These are phyloP conservation scores for Penicillium sp. DNA, from an alignment of 2,329 filamentous ascomycete species.

Conservation along the genomic window DNA sequence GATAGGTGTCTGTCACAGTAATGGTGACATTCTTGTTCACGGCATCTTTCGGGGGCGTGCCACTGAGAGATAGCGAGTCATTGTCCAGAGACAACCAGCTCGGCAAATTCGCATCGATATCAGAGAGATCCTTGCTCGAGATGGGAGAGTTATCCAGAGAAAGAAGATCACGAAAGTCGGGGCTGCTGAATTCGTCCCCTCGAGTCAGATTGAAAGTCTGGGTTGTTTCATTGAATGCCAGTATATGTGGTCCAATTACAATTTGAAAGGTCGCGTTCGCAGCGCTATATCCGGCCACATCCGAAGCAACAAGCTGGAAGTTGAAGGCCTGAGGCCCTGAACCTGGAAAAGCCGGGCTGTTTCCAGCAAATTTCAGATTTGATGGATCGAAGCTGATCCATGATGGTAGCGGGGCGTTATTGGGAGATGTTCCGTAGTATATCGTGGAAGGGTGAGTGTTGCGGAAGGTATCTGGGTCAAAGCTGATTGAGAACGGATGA, in stretches of 20 bases:
- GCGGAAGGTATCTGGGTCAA: slow-evolving; percentile 68
- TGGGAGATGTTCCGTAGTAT: slow-evolving; percentile 73
- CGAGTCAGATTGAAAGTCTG: slow-evolving; percentile 58
- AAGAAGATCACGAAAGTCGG: slow-evolving; percentile 52
- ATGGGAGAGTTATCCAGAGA: slow-evolving; percentile 58
- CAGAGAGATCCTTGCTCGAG: slow-evolving; percentile 50
- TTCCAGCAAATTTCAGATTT: slow-evolving; percentile 66
- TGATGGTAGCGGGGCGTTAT: slow-evolving; percentile 79
- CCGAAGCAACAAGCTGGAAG: slow-evolving; percentile 72
- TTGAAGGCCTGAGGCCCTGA: slow-evolving; percentile 69
- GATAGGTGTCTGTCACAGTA: slow-evolving; percentile 57
- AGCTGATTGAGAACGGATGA: slow-evolving; percentile 62
- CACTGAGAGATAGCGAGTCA: slow-evolving; percentile 60
- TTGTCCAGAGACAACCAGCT: slow-evolving; percentile 68
- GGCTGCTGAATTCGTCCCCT: slow-evolving; percentile 54
- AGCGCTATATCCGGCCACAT: slow-evolving; percentile 73
- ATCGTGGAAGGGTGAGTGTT: slow-evolving; percentile 53
- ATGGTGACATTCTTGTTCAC: slow-evolving; percentile 62
- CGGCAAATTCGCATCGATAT: slow-evolving; percentile 57
- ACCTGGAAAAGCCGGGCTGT: slow-evolving; percentile 62
- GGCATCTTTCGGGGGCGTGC: slow-evolving; percentile 60
- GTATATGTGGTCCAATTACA: slow-evolving; percentile 66
- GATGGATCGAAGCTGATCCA: slow-evolving; percentile 74
- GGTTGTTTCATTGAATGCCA: slow-evolving; percentile 60
- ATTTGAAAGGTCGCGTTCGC: slow-evolving; percentile 66